Percentiles rank a stretch among this genome's conserved stretches.
Conservation (phyloP, 306 rosid species). For the Ormosia emarginata region DNA sequence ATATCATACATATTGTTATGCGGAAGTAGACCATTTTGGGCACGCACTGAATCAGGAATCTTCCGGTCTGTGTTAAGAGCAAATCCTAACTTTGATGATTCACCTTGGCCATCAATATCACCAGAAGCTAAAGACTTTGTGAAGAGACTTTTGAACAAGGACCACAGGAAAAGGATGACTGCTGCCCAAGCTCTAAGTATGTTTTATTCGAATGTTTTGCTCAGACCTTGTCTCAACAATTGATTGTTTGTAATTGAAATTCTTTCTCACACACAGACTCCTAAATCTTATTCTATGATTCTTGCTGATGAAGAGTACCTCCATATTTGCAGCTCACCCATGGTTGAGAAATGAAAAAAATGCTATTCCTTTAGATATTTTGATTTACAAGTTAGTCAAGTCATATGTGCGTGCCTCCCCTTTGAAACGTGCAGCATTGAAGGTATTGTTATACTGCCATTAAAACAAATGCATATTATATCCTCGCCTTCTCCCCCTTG, state of each 20-base stretch:
- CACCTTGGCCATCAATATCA: conserved; percentile 93
- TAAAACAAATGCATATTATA: neutral
- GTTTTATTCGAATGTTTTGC: conserved; percentile 29
- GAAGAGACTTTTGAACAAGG: conserved; percentile 90
- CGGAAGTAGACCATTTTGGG: conserved; percentile 97
- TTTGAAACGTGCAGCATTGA: conserved; percentile 77
- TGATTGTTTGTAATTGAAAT: conserved; percentile 11
- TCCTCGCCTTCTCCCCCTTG: neutral
- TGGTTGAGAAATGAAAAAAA: conserved; percentile 76
- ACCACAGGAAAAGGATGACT: conserved; percentile 92
- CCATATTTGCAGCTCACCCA: conserved; percentile 78
- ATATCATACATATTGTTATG: conserved; percentile 87
- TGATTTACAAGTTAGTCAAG: conserved; percentile 79
- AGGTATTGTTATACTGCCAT: conserved; percentile 53
- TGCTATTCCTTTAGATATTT: conserved; percentile 73
- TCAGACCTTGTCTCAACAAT: neutral
- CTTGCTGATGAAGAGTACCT: conserved; percentile 26
- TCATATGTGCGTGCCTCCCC: conserved; percentile 73
- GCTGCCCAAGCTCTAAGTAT: conserved; percentile 93
- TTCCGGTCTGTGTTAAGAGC: conserved; percentile 94
- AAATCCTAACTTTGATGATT: conserved; percentile 85
- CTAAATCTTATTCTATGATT: neutral
- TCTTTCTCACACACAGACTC: neutral
- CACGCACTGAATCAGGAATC: conserved; percentile 96
- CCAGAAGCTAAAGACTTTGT: conserved; percentile 93